Evolutionary conservation across 2,329 filamentous ascomycete species (phyloP).

Genomic region (Dichotomopilus funicola): DNA sequence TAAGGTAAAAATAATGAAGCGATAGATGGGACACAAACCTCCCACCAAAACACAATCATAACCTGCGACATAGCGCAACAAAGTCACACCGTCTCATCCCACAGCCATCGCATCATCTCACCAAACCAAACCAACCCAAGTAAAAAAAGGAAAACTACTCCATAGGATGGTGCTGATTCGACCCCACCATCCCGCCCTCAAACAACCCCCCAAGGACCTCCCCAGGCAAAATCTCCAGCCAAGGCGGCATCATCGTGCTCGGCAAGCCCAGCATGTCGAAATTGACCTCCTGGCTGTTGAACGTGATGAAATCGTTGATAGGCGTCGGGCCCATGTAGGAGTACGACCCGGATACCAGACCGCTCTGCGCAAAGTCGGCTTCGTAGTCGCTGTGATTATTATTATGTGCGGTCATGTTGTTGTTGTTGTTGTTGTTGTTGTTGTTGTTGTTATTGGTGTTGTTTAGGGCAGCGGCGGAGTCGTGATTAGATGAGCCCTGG

Average conservation of each 20-base stretch:
- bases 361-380: slow-evolving; percentile 25
- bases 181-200: slow-evolving; percentile 26
- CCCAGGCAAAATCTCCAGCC: slow-evolving; percentile 66
- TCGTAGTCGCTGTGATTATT: slow-evolving; percentile 16
- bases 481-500: background rate
- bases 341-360: slow-evolving; percentile 24
- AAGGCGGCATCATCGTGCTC: slow-evolving; percentile 61
- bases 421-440: slow-evolving; percentile 5
- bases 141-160: background rate
- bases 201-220: slow-evolving; percentile 56
- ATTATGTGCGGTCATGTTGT: background rate
- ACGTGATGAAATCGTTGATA: slow-evolving; percentile 53
- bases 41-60: no score
- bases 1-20: no score
- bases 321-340: slow-evolving; percentile 29
- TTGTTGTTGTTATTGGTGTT: slow-evolving; percentile 2
- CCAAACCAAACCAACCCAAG: background rate
- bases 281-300: slow-evolving; percentile 72
- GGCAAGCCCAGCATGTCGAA: slow-evolving; percentile 57
- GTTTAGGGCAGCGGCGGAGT: background rate
- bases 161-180: slow-evolving; percentile 11
- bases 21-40: no score
- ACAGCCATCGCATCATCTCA: background rate
- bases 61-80: background rate
- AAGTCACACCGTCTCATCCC: background rate